Percentiles rank a stretch among this genome's conserved stretches.
These are phyloP conservation scores for Lecanoromycetidae sp. DNA, from an alignment of 2,329 filamentous ascomycete genomes.

Conservation along the genomic window DNA sequence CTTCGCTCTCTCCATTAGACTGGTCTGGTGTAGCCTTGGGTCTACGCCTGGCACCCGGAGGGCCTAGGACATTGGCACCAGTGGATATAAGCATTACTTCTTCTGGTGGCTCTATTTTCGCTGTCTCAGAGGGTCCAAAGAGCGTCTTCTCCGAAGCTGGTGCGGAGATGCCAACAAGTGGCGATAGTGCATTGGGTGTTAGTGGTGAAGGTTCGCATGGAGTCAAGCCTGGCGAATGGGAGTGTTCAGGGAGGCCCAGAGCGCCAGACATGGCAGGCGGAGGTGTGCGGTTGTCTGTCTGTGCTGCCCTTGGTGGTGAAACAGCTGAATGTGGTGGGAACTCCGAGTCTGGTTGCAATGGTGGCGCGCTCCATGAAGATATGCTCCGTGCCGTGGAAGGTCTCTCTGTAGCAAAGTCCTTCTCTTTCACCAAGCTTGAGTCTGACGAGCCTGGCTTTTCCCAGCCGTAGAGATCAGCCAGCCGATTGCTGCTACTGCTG, in stretches of 20 bases:
- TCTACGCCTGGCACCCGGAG: slow-evolving; percentile 12
- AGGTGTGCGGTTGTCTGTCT: not conserved
- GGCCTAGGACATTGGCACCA: slow-evolving; percentile 14
- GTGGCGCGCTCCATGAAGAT: not conserved
- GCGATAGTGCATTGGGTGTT: slow-evolving; percentile 6
- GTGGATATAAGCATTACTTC: slow-evolving; percentile 14
- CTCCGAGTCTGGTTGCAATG: not conserved
- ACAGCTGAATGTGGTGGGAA: not conserved
- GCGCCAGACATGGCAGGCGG: not conserved
- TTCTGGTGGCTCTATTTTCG: no score
- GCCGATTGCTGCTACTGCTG: slow-evolving; percentile 7
- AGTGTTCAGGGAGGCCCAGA: slow-evolving; percentile 2
- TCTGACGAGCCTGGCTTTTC: not conserved
- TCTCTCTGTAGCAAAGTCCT: slow-evolving; percentile 7
- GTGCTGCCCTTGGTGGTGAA: not conserved
- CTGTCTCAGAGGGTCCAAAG: no score
- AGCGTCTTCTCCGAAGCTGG: no score
- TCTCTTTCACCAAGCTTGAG: not conserved
- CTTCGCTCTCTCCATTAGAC: not conserved
- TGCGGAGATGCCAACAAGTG: not conserved
- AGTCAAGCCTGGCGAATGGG: slow-evolving; percentile 9
- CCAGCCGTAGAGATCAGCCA: slow-evolving; percentile 17
- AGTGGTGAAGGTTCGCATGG: slow-evolving; percentile 8
- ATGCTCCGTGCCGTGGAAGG: slow-evolving; percentile 1
- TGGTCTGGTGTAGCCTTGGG: not conserved